Base-by-base conservation (phyloP, 805 yeast genomes). In the Lachancea fermentati region DNA sequence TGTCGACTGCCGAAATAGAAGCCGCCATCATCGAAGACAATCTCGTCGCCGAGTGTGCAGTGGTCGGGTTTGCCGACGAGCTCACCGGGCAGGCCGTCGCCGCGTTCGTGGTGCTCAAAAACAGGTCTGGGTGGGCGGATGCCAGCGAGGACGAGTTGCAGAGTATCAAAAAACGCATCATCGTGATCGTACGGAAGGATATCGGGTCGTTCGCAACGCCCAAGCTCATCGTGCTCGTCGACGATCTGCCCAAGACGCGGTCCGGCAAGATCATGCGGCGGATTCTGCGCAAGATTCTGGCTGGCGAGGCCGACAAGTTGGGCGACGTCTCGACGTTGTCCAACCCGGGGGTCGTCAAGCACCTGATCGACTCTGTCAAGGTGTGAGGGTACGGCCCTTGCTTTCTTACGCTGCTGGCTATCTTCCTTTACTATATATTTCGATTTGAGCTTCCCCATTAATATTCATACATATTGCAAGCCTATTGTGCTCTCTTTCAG, bases 141-240 rank as follows among this genome's bases (percentile, higher is more conserved):
- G 53, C 63, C 1, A 49, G 59, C 34, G 61, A 60, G 35, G 75
- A 67, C 28, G 82, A 78, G 51, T 60, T 74, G 22, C 63, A 62
- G 32, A 75, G 72, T 3, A 69, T 76, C 46, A 80, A 79, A 65
- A 78, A 74, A 57, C 82, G 78, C 51, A 67, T 83, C 57, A 65
- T 82, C 33, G 57, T 82, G 52, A 80, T 82, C 19, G 91, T 83
- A 30, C 73, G 93, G 64, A 77, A 75, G 53, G 87, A 81, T 62
- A 83, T 83, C 57, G 93, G 93, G 24, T 91, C 93, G 41, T 83
- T 83, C 66, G 93, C 93, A 29, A 87, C 91, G 32, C 93, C 93
- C 49, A 83, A 83, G 66, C 63, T 78, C 34, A 80, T 84, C 46
- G 70, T 83, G 33, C 63, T 83, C 40, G 91, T 83, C 38, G 76